Evolutionary conservation across 176 grass and related monocot species (phyloP).

Genomic region (Chloris gayana): DNA sequence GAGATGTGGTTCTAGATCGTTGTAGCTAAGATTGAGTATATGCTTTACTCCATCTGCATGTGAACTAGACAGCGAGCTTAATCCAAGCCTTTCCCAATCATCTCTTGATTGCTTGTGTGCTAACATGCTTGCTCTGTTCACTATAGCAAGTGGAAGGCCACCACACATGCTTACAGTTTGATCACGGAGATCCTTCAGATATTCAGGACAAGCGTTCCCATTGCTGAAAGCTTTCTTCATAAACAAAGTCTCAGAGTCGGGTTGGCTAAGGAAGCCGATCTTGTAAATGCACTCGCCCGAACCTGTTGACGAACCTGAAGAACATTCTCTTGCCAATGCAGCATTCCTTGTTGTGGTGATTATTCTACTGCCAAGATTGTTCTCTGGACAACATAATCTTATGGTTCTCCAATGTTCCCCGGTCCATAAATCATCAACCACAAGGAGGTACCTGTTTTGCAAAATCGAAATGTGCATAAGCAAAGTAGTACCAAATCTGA

Average conservation of each 20-base stretch:
- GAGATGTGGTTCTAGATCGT: slow-evolving; percentile 33
- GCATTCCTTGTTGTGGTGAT: slow-evolving; percentile 43
- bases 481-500: background rate
- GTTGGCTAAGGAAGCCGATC: slow-evolving; percentile 5
- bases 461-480: background rate
- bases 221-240: background rate
- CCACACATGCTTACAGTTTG: slow-evolving; percentile 23
- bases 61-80: background rate
- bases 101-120: slow-evolving; percentile 9
- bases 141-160: slow-evolving; percentile 48
- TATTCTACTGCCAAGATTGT: slow-evolving; percentile 27
- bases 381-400: slow-evolving; percentile 2
- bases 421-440: slow-evolving; percentile 52
- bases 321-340: background rate
- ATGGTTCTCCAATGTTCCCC: background rate
- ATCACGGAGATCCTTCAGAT: slow-evolving; percentile 17
- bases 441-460: slow-evolving; percentile 33
- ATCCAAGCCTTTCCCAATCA: slow-evolving; percentile 31
- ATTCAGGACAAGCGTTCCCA: slow-evolving; percentile 1
- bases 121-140: slow-evolving; percentile 19
- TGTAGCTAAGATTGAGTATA: slow-evolving; percentile 48
- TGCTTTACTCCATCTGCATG: slow-evolving; percentile 30
- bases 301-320: background rate
- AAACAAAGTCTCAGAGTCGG: slow-evolving; percentile 30
- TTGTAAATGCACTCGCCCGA: background rate